Evolutionary conservation across 352 stramenopile species (phyloP).

Genomic region (Pythium scleroteichum): DNA sequence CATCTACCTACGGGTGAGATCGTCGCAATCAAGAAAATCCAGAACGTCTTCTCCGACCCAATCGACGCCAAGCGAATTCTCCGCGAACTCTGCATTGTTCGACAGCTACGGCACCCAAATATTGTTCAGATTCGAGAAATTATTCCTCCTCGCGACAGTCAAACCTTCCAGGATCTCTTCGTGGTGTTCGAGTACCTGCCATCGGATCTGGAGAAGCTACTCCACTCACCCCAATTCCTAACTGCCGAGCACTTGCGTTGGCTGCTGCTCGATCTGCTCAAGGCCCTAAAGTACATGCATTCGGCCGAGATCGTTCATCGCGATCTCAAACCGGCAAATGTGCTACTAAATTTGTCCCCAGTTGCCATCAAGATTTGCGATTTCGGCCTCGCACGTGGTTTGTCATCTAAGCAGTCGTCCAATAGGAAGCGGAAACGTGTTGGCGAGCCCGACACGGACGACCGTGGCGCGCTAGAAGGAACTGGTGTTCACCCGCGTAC

Average conservation of each 20-base stretch:
- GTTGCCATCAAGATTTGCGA: constrained; percentile 89
- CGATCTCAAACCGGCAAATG: constrained; percentile 88
- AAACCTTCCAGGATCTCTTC: constrained; percentile 80
- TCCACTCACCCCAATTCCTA: constrained; percentile 85
- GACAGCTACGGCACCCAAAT: constrained; percentile 82
- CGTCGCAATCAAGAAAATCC: constrained; percentile 89
- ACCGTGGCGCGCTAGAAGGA: constrained; percentile 63
- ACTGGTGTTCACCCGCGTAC: constrained; percentile 74
- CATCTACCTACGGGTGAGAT: constrained; percentile 86
- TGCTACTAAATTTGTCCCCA: constrained; percentile 84
- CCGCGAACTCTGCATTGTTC: constrained; percentile 80
- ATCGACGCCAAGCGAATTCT: constrained; percentile 88
- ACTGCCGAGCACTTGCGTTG: constrained; percentile 83
- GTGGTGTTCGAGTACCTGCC: constrained; percentile 87
- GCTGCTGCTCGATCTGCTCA: constrained; percentile 83
- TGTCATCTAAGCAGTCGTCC: constrained; percentile 61
- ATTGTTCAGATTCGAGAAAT: constrained; percentile 89
- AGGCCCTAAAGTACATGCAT: constrained; percentile 91
- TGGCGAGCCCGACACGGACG: constrained; percentile 40
- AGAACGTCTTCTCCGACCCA: constrained; percentile 87
- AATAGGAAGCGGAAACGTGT: constrained; percentile 63
- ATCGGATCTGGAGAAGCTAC: constrained; percentile 82
- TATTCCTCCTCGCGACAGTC: constrained; percentile 72
- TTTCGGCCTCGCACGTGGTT: constrained; percentile 73
- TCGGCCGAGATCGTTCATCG: constrained; percentile 88